Evolutionary conservation across 805 yeast species (phyloP).

Genomic region (Candida oleophila): DNA sequence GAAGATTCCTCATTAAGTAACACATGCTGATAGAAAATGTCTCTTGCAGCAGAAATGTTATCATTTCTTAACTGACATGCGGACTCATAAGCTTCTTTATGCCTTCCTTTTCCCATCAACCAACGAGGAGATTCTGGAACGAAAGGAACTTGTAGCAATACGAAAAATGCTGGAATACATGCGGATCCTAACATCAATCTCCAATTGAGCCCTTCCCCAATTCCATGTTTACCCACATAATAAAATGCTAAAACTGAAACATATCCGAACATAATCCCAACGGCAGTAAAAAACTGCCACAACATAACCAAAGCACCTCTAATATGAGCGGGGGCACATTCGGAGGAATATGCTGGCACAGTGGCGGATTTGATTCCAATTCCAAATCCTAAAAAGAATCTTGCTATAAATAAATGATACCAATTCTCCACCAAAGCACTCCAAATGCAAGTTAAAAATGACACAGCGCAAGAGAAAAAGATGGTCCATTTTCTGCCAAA

Average conservation of each 20-base stretch:
- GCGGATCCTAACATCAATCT: conserved; percentile 66
- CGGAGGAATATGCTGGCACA: conserved; percentile 67
- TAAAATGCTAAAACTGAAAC: conserved; percentile 60
- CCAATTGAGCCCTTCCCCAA: conserved; percentile 52
- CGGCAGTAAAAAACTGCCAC: conserved; percentile 75
- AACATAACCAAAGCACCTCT: conserved; percentile 69
- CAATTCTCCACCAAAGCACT: conserved; percentile 62
- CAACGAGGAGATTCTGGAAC: conserved; percentile 74
- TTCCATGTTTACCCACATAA: conserved; percentile 46
- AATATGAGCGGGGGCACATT: conserved; percentile 54
- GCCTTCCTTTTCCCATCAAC: conserved; percentile 55
- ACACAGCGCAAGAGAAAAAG: conserved; percentile 57
- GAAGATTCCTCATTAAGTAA: conserved; percentile 59
- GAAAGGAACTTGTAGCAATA: conserved; percentile 48
- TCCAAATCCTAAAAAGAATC: conserved; percentile 60
- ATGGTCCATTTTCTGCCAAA: conserved; percentile 63
- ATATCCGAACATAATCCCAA: conserved; percentile 69
- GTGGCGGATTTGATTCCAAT: conserved; percentile 68
- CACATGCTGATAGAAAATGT: conserved; percentile 56
- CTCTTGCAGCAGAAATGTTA: conserved; percentile 61
- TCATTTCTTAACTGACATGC: conserved; percentile 45
- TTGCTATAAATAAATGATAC: conserved; percentile 59
- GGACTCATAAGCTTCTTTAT: conserved; percentile 49
- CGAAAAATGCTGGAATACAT: conserved; percentile 55
- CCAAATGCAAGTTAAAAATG: conserved; percentile 65